Evolutionary conservation across 2,329 filamentous ascomycete species (phyloP), one percentile per base, ranked within the genome.

Genomic region (Pezicula carpinea): DNA sequence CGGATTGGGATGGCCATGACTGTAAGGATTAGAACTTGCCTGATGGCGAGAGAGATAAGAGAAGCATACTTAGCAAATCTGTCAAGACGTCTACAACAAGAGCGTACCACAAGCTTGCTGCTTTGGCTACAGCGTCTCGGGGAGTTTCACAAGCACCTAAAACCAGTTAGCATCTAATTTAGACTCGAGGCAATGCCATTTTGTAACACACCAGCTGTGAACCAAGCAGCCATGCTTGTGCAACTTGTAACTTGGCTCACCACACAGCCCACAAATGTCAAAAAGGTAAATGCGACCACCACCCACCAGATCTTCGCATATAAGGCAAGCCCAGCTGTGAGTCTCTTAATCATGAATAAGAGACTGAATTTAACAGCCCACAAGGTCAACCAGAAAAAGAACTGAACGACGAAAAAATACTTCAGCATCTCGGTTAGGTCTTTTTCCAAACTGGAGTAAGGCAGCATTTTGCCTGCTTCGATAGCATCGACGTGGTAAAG

Each of bases 301-400:
- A 46, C 54, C 64, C 64, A 66, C 68, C 67, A 71, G 39, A 66
- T 54, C 22, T 54, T 61, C 19, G 61, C 56, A 32, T 68, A 65
- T 3, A 58, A 51, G 2, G 53, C 57, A 14, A 68, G 54, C 1
- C 66, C 65, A 6, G 48, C 51, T 42, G 69, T 54, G 14, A 70
- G 51, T 18, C 63, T 60, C 38, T 64, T 65, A 52, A 69, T 70
- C 38, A 71, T 59, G 14, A 64, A 58, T 42, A 71, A 55, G 29
- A 71, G 55, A 5, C 64, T 65, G 18, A 68, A 60, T 49, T 72
- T 71, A 43, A 69, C 63, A 31, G 64, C 58, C 66, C 66, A 70
- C 5, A 71, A 58, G 15, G 62, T 63, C 6, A 63, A 50, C 66
- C 67, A 70, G 42, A 68, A 63, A 18, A 66, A 57, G 38, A 68